These are phyloP conservation scores for Lophium mytilinum DNA, from an alignment of 495 filamentous ascomycete genomes.

Conservation along the genomic window DNA sequence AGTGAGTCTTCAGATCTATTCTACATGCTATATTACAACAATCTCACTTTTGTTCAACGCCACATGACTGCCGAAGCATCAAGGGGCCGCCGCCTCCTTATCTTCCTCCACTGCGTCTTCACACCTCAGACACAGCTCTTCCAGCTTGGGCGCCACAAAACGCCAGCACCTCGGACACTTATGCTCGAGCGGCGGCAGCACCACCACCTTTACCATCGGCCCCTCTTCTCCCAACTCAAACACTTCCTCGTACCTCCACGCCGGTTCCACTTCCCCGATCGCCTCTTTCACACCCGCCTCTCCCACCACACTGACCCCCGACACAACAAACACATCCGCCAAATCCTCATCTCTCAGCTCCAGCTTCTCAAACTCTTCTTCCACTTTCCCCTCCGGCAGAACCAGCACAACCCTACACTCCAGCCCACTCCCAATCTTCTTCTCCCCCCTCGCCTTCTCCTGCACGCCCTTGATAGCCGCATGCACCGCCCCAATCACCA, in stretches of 20 bases:
- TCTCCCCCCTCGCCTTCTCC: slow-evolving; percentile 55
- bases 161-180: slow-evolving; percentile 3
- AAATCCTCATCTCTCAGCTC: slow-evolving; percentile 52
- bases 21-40: too few relatives aligned
- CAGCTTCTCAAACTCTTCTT: slow-evolving; percentile 13
- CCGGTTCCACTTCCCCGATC: not conserved
- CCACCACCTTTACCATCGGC: slow-evolving; percentile 17
- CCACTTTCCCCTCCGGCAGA: slow-evolving; percentile 15
- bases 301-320: slow-evolving; percentile 47
- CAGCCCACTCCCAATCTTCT: slow-evolving; percentile 63
- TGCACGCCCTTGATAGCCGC: slow-evolving; percentile 51
- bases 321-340: slow-evolving; percentile 72
- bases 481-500: slow-evolving; percentile 40
- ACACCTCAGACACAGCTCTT: not conserved
- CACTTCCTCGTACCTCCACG: not conserved
- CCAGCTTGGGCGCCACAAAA: not conserved
- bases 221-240: not conserved
- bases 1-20: too few relatives aligned
- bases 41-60: too few relatives aligned
- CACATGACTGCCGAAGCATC: too few relatives aligned
- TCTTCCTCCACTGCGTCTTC: not conserved
- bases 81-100: not conserved
- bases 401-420: slow-evolving; percentile 52
- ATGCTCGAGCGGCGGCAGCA: slow-evolving; percentile 35
- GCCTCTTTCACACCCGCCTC: not conserved